Base-by-base conservation (phyloP, 192 early-diverging fungal genomes). In the Chytriomyces sp. region DNA sequence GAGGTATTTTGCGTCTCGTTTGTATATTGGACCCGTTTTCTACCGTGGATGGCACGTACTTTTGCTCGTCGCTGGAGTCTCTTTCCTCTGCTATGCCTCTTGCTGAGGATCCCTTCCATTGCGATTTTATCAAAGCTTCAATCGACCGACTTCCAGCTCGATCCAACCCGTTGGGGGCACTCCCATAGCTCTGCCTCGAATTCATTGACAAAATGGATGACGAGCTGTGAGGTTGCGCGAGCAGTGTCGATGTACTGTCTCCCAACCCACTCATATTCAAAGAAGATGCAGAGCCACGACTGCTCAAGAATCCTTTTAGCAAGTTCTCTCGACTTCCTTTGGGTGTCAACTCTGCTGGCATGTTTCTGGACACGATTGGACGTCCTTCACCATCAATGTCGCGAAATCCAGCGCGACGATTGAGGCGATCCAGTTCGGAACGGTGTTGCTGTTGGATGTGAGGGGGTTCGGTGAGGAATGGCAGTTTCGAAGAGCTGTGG, bases 351-450 rank as follows among this genome's bases (percentile, higher is more conserved):
- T 64, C 63, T 13, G 46, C 66, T 47, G n/a, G n/a, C 18, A 28
- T 8, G 16, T 16, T 43, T 13, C 53, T 57, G 53, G 53, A 57
- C 53, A 67, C 45, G 13, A 69, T 50, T 8, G 68, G 68, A 23
- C 68, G 49, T 13, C 68, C 68, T 28, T 69, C 68, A 20, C 68
- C 68, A 69, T 69, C 68, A n/a, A 69, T 28, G 24, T 69, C 68
- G 9, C 68, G 47, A 48, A 23, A 7, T 24, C 16, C 68, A 26
- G n/a, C 50, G 9, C 45, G 16, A 0, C 26, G 68, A 53, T 69
- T 69, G 20, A 69, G 9, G 23, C 68, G 46, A 6, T 69, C 68
- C n/a, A 69, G 50, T 50, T 69, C 68, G 5, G 18, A 7, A 5
- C 6, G 23, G 1, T 50, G 48, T 50, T 46, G 9, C 66, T 57